Base-by-base conservation (phyloP, 23 red algal species). In the Agarophyton chilense region DNA sequence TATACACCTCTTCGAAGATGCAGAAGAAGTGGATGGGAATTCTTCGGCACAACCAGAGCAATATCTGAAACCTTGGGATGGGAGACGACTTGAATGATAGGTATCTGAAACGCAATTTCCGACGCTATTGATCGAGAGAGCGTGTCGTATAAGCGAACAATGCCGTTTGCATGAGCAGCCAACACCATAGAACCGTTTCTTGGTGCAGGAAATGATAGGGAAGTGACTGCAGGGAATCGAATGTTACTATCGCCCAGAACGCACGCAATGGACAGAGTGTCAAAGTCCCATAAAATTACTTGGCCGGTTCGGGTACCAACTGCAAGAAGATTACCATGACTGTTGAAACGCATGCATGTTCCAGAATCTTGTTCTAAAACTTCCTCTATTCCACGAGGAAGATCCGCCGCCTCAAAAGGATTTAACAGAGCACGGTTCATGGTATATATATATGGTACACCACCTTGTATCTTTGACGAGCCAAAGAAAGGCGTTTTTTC, bases 391-490 rank as follows among this genome's bases (percentile, higher is more conserved):
- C 79, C 82, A 24, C 71, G 51, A 52, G 87, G 87, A 53, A 96
- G 79, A 52, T 89, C 85, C 2, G 65, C 67, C 33, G 83, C 63
- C 53, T 92, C 89, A 61, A 96, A 96, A 25, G 94, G 89, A 75
- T 96, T 96, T 12, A 96, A 81, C 39, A 96, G 50, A 4, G 87
- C 74, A 45, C 88, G 81, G 43, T 96, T 96, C 94, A 96, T 96
- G 25, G 54, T 40, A 16, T 56, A 14, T 4, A 82, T 1, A 12
- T 26, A 18, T 29, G 33, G 26, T 7, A 14, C 31, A 29, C 1
- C 31, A 36, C 2, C 8, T 2, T 31, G 60, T 47, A 12, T 12
- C 12, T 6, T 12, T 47, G 44, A 6, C 44, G 12, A 47, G 44
- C 7, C 44, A 9, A 6, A 47, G 44, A 12, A 47, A 47, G 44